Evolutionary conservation across 768 basidiomycete genomes (phyloP).

Genomic region (Coprinellus aureogranulatus): DNA sequence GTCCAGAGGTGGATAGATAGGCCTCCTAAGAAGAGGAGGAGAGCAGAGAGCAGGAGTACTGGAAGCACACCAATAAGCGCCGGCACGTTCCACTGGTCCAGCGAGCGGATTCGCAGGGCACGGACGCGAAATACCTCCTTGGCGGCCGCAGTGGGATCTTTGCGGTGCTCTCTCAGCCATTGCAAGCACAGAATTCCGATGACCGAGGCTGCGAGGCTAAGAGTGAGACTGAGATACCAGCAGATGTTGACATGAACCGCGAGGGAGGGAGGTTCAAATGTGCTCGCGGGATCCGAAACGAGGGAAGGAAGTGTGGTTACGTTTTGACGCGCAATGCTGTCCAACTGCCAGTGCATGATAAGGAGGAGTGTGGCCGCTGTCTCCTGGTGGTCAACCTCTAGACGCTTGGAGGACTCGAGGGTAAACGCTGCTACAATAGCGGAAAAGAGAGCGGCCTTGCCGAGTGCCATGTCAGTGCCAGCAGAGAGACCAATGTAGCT

Average conservation of each 20-base stretch:
- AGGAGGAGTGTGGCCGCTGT: not conserved
- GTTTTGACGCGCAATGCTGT: not conserved
- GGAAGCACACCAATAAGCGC: slow-evolving; percentile 26
- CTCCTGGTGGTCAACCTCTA: not conserved
- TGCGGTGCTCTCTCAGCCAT: slow-evolving; percentile 22
- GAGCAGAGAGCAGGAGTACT: slow-evolving; percentile 26
- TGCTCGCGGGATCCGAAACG: not conserved
- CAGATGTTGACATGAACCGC: slow-evolving; percentile 15
- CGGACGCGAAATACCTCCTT: slow-evolving; percentile 18
- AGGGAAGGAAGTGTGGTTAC: not conserved
- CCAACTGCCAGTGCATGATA: not conserved
- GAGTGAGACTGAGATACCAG: slow-evolving; percentile 20
- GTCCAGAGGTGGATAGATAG: slow-evolving; percentile 27
- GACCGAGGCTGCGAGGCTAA: slow-evolving; percentile 16
- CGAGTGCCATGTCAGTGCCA: too few relatives aligned
- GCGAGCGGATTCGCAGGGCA: slow-evolving; percentile 28
- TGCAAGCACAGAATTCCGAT: slow-evolving; percentile 21
- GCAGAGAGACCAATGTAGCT: not conserved
- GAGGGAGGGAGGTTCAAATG: not conserved
- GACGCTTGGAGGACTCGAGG: not conserved
- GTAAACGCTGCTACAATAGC: slow-evolving; percentile 3
- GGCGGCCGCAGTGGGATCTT: slow-evolving; percentile 14
- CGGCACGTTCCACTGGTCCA: slow-evolving; percentile 27
- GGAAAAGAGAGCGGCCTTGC: not conserved
- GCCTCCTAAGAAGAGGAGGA: slow-evolving; percentile 30